A percentile compares a stretch with the other conserved stretches of the same genome.
phyloP scores from a whole-genome alignment of 176 grass and related monocot species.

The Phyllostachys edulis region DNA sequence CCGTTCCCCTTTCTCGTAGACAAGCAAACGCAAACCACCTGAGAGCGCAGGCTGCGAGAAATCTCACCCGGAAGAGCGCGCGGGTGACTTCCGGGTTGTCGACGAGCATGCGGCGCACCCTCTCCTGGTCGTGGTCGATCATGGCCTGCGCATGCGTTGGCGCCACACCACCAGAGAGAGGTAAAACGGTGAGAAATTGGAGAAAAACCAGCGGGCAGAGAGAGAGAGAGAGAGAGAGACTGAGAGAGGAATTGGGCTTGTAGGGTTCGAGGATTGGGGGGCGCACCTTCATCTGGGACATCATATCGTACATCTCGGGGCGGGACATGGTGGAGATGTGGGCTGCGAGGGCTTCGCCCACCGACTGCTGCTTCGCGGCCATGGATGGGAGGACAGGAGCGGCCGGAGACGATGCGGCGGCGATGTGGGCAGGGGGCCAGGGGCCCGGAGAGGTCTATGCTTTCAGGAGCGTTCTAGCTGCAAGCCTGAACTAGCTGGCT shows the following conservation, averaged over 20 bases:
- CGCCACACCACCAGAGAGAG: neutral
- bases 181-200: neutral
- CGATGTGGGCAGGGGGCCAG: neutral
- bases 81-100: constrained; percentile 87
- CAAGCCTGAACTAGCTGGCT: neutral
- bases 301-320: constrained; percentile 81
- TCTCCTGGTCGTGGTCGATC: constrained; percentile 80
- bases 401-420: constrained; percentile 8
- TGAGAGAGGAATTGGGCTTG: neutral
- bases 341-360: constrained; percentile 57
- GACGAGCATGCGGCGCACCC: constrained; percentile 82
- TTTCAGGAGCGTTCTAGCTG: neutral
- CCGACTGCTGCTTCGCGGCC: constrained; percentile 62
- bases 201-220: neutral
- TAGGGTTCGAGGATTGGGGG: constrained; percentile 33
- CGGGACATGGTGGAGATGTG: constrained; percentile 76
- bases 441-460: neutral
- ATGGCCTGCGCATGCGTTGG: constrained; percentile 42
- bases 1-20: neutral
- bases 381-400: constrained; percentile 29
- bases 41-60: neutral
- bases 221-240: neutral
- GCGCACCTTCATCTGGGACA: constrained; percentile 84
- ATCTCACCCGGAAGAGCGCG: constrained; percentile 77
- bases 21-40: neutral